Base-by-base conservation (phyloP, 768 basidiomycete species). In the Royoungia palumana region DNA sequence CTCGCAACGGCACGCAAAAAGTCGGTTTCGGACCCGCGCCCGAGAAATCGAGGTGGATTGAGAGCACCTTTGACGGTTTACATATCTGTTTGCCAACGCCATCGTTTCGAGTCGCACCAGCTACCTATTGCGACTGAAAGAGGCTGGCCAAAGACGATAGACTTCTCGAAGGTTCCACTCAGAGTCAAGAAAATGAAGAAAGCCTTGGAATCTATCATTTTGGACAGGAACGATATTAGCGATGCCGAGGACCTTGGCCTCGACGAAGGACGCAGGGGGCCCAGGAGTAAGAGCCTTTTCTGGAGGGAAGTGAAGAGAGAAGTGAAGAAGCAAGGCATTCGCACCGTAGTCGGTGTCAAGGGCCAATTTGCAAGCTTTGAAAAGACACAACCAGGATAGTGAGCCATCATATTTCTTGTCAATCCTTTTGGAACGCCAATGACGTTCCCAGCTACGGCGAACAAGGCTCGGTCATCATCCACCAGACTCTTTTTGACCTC, bases 341-440 rank as follows among this genome's bases (percentile, higher is more conserved):
- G 82, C 41, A 79, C 79, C 12, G 80, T 81, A 16, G 75, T 77
- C 2, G 84, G 89, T 35, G 78, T 88, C 41, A 78, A 75, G 38
- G 87, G 81, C 2, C 90, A 94, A 58, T 90, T 85, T 57, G 75
- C 79, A 16, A 87, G 72, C 55, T 94, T 94, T 58, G 80, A 89
- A 56, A 86, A 83, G 69, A 81, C 82, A 5, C 87, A 91, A 58
- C 90, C 92, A 22, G 92, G 93, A 70, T 95, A 94, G 92, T 95
- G 61, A 70, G 90, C 79, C 38, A 11, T 49, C n/a, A n/a, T n/a
- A n/a, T n/a, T n/a, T 22, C 21, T 20, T 10, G 28, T 24, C 44
- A 20, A 8, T 12, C 16, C 19, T 41, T 48, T 16, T 32, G 28
- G 22, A 17, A 47, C 25, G 32, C 37, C 14, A 25, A 53, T 5